Percentiles rank a stretch among this genome's conserved stretches.
phyloP scores from a whole-genome alignment of 352 stramenopile species.

The Nothophytophthora sp. region DNA sequence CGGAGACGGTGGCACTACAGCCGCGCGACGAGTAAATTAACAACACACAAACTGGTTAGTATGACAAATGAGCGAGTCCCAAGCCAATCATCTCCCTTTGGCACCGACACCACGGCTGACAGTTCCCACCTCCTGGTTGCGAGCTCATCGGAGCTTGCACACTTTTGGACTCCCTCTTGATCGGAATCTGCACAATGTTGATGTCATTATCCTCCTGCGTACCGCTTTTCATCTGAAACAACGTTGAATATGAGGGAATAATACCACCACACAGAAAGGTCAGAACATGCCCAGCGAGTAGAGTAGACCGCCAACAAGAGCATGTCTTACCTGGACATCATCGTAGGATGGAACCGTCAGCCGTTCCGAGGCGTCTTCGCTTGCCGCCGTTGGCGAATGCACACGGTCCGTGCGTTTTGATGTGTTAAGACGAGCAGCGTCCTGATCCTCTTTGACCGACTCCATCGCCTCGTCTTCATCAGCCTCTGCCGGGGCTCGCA shows the following conservation, averaged over 20 bases:
- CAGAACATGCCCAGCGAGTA: neutral
- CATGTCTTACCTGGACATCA: slow-evolving; percentile 13
- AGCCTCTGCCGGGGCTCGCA: slow-evolving; percentile 19
- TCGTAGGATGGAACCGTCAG: slow-evolving; percentile 13
- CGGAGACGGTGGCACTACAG: neutral
- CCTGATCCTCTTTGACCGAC: slow-evolving; percentile 14
- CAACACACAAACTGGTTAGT: neutral
- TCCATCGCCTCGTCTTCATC: slow-evolving; percentile 19
- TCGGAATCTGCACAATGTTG: slow-evolving; percentile 31
- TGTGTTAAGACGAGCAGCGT: too few species aligned
- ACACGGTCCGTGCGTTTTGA: too few species aligned
- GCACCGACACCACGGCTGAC: too few species aligned
- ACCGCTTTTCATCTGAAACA: slow-evolving; percentile 15
- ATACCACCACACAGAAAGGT: too few species aligned
- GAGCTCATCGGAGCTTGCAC: slow-evolving; percentile 26
- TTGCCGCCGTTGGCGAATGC: slow-evolving; percentile 8
- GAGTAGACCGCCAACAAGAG: slow-evolving; percentile 1
- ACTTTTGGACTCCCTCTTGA: slow-evolving; percentile 3
- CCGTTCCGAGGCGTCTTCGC: slow-evolving; percentile 21
- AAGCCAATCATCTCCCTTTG: too few species aligned
- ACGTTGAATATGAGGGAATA: too few species aligned
- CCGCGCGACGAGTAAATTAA: neutral
- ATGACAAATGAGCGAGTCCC: too few species aligned
- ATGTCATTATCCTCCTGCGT: slow-evolving; percentile 13
- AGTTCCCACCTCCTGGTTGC: too few species aligned